A percentile compares a stretch with the other conserved stretches of the same genome.
Conservation (phyloP, 257 asterid species). For the Parsonsia alboflavescens region DNA sequence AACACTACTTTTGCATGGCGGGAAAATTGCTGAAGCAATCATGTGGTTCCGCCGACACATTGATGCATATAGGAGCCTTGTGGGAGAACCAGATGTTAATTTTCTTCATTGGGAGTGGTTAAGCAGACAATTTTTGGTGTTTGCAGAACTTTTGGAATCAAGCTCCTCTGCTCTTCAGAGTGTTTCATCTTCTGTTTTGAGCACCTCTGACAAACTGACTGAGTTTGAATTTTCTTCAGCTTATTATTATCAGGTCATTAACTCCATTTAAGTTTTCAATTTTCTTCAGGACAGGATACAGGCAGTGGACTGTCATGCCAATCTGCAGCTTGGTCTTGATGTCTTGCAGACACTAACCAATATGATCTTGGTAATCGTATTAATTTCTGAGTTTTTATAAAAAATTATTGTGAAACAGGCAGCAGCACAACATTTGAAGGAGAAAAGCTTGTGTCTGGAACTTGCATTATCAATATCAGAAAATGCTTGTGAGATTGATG, state of each 20-base stretch:
- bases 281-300: not conserved
- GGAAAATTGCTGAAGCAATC: constrained; percentile 81
- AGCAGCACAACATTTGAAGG: constrained; percentile 85
- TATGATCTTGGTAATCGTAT: not conserved
- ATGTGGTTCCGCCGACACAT: constrained; percentile 76
- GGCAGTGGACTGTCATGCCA: not conserved
- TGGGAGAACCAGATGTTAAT: constrained; percentile 64
- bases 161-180: constrained; percentile 50
- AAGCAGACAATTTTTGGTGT: constrained; percentile 81
- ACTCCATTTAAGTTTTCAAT: not conserved
- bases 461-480: constrained; percentile 72
- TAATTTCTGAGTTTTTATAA: not conserved
- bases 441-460: constrained; percentile 66
- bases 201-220: constrained; percentile 64
- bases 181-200: constrained; percentile 41
- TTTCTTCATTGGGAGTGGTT: constrained; percentile 99
- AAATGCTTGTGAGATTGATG: constrained; percentile 48
- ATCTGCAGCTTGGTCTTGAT: not conserved
- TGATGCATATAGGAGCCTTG: constrained; percentile 61
- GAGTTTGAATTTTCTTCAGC: constrained; percentile 86
- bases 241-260: constrained; percentile 74
- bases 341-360: not conserved
- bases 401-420: constrained; percentile 45
- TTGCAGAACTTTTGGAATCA: constrained; percentile 88
- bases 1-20: constrained; percentile 84